Evolutionary conservation across 2,329 filamentous ascomycete genomes (phyloP).

Genomic region (Colletotrichum melonis): DNA sequence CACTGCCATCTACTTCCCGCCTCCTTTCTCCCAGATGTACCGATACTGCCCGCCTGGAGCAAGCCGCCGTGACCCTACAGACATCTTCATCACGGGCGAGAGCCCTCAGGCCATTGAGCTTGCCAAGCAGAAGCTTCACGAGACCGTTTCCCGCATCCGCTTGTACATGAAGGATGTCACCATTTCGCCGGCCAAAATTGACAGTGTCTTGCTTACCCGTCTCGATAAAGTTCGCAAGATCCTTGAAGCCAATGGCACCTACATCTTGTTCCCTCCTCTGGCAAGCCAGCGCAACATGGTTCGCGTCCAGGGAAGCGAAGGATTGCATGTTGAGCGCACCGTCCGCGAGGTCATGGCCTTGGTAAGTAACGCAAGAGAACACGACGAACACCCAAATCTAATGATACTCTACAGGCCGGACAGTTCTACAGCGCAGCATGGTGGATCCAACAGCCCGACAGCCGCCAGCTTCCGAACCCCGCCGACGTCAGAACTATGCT

Average conservation of each 20-base stretch:
- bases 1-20: constrained; percentile 98
- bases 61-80: constrained; percentile 82
- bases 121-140: constrained; percentile 91
- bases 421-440: constrained; percentile 98
- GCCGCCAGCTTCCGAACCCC: constrained; percentile 68
- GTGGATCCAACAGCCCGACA: constrained; percentile 66
- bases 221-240: constrained; percentile 98
- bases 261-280: constrained; percentile 90
- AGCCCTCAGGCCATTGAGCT: constrained; percentile 84
- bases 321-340: constrained; percentile 93
- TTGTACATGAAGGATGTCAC: constrained; percentile 92
- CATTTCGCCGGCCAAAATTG: constrained; percentile 91
- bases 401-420: constrained; percentile 71
- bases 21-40: constrained; percentile 91
- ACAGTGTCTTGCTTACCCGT: constrained; percentile 90
- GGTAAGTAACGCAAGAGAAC: constrained; percentile 62
- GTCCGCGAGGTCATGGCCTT: constrained; percentile 96
- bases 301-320: constrained; percentile 91
- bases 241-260: constrained; percentile 95
- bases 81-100: constrained; percentile 96
- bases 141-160: constrained; percentile 83
- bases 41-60: constrained; percentile 89
- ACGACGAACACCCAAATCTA: constrained; percentile 37
- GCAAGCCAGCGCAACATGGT: constrained; percentile 87
- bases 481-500: constrained; percentile 90